Evolutionary conservation across 2,329 filamentous ascomycete genomes (phyloP).

Genomic region (Colletotrichum horii): DNA sequence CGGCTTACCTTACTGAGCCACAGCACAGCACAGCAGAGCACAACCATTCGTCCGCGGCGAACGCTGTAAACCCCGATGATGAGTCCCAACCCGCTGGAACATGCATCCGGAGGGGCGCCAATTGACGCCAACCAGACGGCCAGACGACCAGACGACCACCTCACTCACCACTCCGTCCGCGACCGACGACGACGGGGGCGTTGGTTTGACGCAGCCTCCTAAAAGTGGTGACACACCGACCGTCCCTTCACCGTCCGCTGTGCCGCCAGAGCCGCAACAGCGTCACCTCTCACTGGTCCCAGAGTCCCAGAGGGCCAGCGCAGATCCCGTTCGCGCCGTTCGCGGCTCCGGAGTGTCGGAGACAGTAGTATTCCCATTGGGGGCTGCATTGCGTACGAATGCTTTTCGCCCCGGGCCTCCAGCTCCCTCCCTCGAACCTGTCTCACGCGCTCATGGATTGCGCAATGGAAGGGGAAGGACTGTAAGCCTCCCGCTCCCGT

Average conservation of each 20-base stretch:
- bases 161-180: neutral
- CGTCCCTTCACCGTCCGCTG: neutral
- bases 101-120: neutral
- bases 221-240: neutral
- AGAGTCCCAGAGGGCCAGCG: neutral
- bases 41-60: neutral
- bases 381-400: neutral
- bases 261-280: constrained; percentile 13
- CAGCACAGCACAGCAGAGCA: neutral
- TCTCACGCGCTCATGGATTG: constrained; percentile 1
- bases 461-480: neutral
- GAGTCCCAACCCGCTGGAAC: neutral
- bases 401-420: neutral
- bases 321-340: neutral
- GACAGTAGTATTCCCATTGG: neutral
- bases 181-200: neutral
- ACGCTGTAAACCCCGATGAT: neutral
- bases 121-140: neutral
- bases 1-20: neutral
- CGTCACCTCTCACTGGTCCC: neutral
- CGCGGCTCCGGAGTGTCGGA: neutral
- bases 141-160: neutral
- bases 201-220: neutral
- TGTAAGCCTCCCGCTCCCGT: neutral
- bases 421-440: neutral